Evolutionary conservation across 2,329 filamentous ascomycete species (phyloP).

Genomic region (Plectosphaerella plurivora): DNA sequence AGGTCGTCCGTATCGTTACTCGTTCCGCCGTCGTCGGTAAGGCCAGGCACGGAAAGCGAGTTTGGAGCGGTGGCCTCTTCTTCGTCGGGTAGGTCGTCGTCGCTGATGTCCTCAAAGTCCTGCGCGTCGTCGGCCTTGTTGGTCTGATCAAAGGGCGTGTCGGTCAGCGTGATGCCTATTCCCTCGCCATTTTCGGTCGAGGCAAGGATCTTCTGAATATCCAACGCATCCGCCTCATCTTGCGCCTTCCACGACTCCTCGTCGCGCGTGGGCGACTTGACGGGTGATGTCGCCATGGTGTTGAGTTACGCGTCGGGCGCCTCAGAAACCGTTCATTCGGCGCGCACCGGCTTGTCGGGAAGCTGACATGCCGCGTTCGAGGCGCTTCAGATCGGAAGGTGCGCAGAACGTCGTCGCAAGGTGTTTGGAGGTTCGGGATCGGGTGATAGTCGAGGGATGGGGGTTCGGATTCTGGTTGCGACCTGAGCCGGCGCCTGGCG

Average conservation of each 20-base stretch:
- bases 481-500: slow-evolving; percentile 9
- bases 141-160: slow-evolving; percentile 51
- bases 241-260: slow-evolving; percentile 37
- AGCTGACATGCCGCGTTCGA: not conserved
- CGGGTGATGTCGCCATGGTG: slow-evolving; percentile 9
- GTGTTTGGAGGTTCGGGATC: too few species aligned
- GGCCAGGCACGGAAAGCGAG: slow-evolving; percentile 44
- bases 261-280: slow-evolving; percentile 19
- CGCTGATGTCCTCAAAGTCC: slow-evolving; percentile 86
- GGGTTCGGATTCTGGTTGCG: slow-evolving; percentile 1
- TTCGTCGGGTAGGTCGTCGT: slow-evolving; percentile 85
- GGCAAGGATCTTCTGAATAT: slow-evolving; percentile 39
- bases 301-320: slow-evolving; percentile 4
- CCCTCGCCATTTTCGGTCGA: slow-evolving; percentile 33
- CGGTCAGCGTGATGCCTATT: slow-evolving; percentile 36
- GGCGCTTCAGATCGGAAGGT: too few species aligned
- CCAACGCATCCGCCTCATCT: slow-evolving; percentile 43
- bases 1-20: slow-evolving; percentile 62
- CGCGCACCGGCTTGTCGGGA: not conserved
- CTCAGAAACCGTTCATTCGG: slow-evolving; percentile 8
- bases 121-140: slow-evolving; percentile 91
- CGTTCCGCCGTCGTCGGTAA: slow-evolving; percentile 56
- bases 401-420: too few species aligned
- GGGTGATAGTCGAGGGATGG: slow-evolving; percentile 5
- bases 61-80: slow-evolving; percentile 46